phyloP scores from a whole-genome alignment of 805 yeast species.

The Isabelozyma pseudorhagii region DNA sequence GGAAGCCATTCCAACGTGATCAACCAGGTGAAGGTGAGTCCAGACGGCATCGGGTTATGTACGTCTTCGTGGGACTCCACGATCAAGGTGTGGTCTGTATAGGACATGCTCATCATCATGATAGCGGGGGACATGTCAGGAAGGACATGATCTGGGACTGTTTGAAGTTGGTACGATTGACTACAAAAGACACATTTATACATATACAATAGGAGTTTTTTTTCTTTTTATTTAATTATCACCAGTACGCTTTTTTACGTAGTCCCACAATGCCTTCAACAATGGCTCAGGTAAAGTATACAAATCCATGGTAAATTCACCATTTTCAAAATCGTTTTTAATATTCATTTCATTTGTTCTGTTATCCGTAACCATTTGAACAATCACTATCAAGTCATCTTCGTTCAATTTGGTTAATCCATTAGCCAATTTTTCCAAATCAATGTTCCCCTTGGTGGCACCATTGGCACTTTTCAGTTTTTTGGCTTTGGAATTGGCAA shows the following conservation, averaged over 20 bases:
- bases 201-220: too few relatives aligned
- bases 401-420: constrained; percentile 85
- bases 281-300: constrained; percentile 89
- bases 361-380: constrained; percentile 96
- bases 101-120: background rate
- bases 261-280: constrained; percentile 91
- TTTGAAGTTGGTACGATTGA: too few relatives aligned
- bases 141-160: too few relatives aligned
- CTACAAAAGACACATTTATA: background rate
- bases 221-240: constrained; percentile 14
- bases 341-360: constrained; percentile 93
- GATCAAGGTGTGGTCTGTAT: constrained; percentile 58
- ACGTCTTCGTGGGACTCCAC: constrained; percentile 83
- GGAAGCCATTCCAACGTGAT: constrained; percentile 53
- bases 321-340: constrained; percentile 92
- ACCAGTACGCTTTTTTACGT: constrained; percentile 68
- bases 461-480: constrained; percentile 46
- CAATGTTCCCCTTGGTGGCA: constrained; percentile 72
- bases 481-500: constrained; percentile 37
- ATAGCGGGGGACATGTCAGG: too few relatives aligned
- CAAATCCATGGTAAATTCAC: constrained; percentile 95
- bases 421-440: constrained; percentile 85
- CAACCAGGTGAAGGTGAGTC: constrained; percentile 61
- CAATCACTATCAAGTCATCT: constrained; percentile 91
- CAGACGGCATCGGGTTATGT: constrained; percentile 72